A percentile compares a stretch with the other conserved stretches of the same genome.
phyloP scores from a whole-genome alignment of 2,329 filamentous ascomycete species.

The Aspergillus versicolor region DNA sequence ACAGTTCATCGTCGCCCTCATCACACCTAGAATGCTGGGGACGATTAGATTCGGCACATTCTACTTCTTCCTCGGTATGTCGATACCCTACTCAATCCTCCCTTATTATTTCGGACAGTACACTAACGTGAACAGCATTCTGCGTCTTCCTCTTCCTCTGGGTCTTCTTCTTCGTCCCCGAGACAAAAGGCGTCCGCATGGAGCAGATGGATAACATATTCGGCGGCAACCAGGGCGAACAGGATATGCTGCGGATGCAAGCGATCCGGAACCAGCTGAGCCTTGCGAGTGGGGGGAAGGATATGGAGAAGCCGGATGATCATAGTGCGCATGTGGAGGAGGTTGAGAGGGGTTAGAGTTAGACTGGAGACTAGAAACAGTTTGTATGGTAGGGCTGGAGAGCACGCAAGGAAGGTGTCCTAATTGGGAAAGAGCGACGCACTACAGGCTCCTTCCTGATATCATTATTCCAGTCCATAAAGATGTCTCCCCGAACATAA shows the following conservation, averaged over 20 bases:
- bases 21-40: not conserved
- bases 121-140: not conserved
- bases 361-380: no score
- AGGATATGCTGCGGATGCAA: not conserved
- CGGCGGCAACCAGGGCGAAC: not conserved
- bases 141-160: not conserved
- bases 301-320: no score
- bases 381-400: no score
- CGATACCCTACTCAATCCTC: no score
- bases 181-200: not conserved
- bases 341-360: no score
- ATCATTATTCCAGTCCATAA: no score
- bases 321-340: no score
- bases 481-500: no score
- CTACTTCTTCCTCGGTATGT: not conserved
- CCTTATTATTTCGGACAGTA: not conserved
- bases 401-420: no score
- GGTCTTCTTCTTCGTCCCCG: not conserved
- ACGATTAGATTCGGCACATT: not conserved
- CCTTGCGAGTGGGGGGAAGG: no score
- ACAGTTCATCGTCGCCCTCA: conserved; percentile 1
- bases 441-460: no score
- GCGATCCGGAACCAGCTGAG: not conserved
- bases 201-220: conserved; percentile 7
- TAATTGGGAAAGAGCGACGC: no score